phyloP scores from a whole-genome alignment of 495 filamentous ascomycete species.

The Thozetella sp. region DNA sequence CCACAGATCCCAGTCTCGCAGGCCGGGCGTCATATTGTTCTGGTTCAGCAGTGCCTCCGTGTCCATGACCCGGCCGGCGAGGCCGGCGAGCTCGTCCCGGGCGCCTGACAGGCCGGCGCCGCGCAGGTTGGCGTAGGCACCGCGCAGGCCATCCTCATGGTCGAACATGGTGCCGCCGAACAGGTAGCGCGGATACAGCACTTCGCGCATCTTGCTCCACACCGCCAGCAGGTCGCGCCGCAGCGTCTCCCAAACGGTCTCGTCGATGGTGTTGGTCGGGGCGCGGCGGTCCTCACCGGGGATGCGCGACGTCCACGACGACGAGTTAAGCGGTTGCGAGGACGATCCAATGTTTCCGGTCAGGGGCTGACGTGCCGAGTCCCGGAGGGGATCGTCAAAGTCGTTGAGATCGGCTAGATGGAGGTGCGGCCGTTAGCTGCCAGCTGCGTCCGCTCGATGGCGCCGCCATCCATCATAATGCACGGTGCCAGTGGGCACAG shows the following conservation, averaged over 20 bases:
- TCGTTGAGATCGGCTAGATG: slow-evolving; percentile 81
- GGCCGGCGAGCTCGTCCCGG: slow-evolving; percentile 63
- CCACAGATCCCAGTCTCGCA: slow-evolving; percentile 98
- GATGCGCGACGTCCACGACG: slow-evolving; percentile 84
- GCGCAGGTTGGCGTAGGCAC: slow-evolving; percentile 51
- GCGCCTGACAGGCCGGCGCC: slow-evolving; percentile 48
- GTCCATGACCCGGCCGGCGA: slow-evolving; percentile 62
- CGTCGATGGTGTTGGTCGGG: slow-evolving; percentile 91
- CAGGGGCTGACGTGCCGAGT: slow-evolving; percentile 72
- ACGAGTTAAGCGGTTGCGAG: slow-evolving; percentile 52
- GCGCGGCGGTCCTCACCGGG: slow-evolving; percentile 94
- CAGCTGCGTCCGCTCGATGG: no score
- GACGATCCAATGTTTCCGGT: slow-evolving; percentile 73
- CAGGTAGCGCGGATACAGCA: slow-evolving; percentile 95
- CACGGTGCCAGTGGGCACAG: no score
- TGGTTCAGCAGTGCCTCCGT: slow-evolving; percentile 67
- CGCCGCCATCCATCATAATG: no score
- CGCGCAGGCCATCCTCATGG: slow-evolving; percentile 53
- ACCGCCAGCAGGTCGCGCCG: slow-evolving; percentile 88
- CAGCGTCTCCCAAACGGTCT: slow-evolving; percentile 93
- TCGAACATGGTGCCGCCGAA: slow-evolving; percentile 78
- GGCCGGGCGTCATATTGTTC: slow-evolving; percentile 81
- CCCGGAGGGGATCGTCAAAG: slow-evolving; percentile 82
- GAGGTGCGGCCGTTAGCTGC: neutral
- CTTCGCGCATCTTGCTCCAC: slow-evolving; percentile 97